These are phyloP conservation scores for Fusarium keratoplasticum DNA, from an alignment of 2,329 filamentous ascomycete genomes.

Conservation along the genomic window DNA sequence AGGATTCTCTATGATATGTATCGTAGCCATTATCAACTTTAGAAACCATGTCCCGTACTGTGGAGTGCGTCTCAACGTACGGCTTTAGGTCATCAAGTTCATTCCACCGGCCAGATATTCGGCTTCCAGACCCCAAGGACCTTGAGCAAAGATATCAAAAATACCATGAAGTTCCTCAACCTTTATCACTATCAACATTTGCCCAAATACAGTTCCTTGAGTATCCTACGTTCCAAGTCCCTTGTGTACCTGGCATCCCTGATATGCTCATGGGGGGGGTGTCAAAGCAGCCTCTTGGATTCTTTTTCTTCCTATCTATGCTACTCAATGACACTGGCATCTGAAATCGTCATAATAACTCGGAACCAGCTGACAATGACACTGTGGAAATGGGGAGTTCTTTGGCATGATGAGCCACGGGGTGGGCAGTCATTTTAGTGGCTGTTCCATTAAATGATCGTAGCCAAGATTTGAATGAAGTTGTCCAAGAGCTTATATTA, in stretches of 20 bases:
- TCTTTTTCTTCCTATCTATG: neutral
- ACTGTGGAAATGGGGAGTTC: neutral
- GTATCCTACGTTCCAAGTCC: neutral
- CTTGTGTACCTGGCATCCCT: neutral
- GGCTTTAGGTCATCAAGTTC: neutral
- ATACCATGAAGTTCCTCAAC: neutral
- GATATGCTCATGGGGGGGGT: neutral
- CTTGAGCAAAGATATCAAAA: neutral
- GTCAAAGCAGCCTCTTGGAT: neutral
- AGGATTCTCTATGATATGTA: neutral
- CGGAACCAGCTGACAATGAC: neutral
- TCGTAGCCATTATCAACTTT: neutral
- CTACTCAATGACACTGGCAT: neutral
- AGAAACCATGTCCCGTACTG: neutral
- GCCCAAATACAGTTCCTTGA: neutral
- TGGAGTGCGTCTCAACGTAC: neutral
- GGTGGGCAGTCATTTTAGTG: neutral
- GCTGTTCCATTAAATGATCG: neutral
- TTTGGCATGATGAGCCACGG: neutral
- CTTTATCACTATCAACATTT: too few relatives aligned
- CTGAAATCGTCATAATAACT: neutral
- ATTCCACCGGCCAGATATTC: neutral
- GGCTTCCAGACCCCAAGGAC: neutral
- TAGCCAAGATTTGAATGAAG: neutral
- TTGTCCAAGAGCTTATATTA: neutral